Percentiles rank a stretch among this genome's conserved stretches.
Evolutionary conservation across 495 filamentous ascomycete genomes (phyloP).

Genomic region (Chaetomium fimeti): DNA sequence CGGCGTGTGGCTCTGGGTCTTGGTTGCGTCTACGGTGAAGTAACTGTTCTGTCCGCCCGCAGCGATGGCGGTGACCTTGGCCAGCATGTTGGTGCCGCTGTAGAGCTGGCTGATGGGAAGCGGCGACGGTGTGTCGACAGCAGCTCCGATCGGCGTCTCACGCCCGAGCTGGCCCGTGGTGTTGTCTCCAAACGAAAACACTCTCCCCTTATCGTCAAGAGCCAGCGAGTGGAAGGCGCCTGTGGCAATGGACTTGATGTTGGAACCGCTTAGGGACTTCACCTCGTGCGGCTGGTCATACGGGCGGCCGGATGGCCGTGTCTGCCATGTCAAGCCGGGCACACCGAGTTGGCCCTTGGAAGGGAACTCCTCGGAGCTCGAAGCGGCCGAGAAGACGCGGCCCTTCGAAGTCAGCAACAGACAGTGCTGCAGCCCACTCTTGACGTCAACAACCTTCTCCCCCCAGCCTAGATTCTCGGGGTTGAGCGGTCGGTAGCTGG

Average conservation of each 20-base stretch:
- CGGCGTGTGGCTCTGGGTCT: constrained; percentile 32
- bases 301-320: constrained; percentile 69
- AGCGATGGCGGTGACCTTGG: constrained; percentile 67
- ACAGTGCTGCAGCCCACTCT: constrained; percentile 78
- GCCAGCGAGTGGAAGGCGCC: constrained; percentile 86
- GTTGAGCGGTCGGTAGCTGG: constrained; percentile 66
- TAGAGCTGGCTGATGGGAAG: constrained; percentile 72
- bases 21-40: constrained; percentile 77
- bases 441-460: constrained; percentile 72
- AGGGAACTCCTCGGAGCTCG: constrained; percentile 74
- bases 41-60: constrained; percentile 86
- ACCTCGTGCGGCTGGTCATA: constrained; percentile 78
- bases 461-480: constrained; percentile 65
- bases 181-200: constrained; percentile 93
- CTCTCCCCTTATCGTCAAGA: constrained; percentile 66
- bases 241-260: constrained; percentile 67
- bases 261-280: constrained; percentile 50
- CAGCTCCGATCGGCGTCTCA: constrained; percentile 58
- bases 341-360: constrained; percentile 83
- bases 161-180: constrained; percentile 81
- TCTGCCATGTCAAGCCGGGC: constrained; percentile 74
- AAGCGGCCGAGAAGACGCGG: constrained; percentile 80
- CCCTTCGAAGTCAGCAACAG: constrained; percentile 82
- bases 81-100: constrained; percentile 53
- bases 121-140: constrained; percentile 66